Conservation (phyloP, 2,329 filamentous ascomycete species). For the Claviceps quebecensis region DNA sequence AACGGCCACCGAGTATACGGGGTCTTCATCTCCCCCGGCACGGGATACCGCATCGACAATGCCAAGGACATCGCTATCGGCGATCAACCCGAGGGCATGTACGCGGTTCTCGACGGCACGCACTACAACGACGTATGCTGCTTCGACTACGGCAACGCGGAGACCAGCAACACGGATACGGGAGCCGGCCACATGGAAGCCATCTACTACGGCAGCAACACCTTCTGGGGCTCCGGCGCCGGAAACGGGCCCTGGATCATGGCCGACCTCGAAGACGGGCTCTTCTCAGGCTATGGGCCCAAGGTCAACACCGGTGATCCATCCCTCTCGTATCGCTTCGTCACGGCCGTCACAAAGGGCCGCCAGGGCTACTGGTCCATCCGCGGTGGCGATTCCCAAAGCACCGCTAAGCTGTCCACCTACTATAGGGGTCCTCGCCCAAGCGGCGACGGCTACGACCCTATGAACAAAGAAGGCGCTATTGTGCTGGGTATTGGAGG, state of each 20-base stretch:
- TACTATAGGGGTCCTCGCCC: slow-evolving; percentile 46
- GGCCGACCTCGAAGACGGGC: slow-evolving; percentile 53
- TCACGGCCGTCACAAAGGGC: slow-evolving; percentile 44
- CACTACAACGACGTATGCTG: slow-evolving; percentile 45
- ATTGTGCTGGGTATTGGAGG: slow-evolving; percentile 60
- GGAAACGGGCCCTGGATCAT: slow-evolving; percentile 53
- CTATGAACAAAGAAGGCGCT: slow-evolving; percentile 51
- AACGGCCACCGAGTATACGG: slow-evolving; percentile 49
- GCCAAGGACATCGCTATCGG: slow-evolving; percentile 37
- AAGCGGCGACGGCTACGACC: slow-evolving; percentile 28
- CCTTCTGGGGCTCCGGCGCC: slow-evolving; percentile 39
- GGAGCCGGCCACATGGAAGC: slow-evolving; percentile 56
- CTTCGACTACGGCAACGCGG: slow-evolving; percentile 45
- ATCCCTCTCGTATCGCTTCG: slow-evolving; percentile 38
- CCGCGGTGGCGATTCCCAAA: slow-evolving; percentile 39
- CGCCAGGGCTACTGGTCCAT: slow-evolving; percentile 42
- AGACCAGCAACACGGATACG: slow-evolving; percentile 35
- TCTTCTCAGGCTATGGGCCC: slow-evolving; percentile 41
- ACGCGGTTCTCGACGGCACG: slow-evolving; percentile 44
- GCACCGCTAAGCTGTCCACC: slow-evolving; percentile 38
- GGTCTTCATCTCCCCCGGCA: slow-evolving; percentile 46
- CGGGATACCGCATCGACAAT: slow-evolving; percentile 47
- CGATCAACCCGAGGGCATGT: slow-evolving; percentile 44
- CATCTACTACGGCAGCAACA: slow-evolving; percentile 46
- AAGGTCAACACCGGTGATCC: slow-evolving; percentile 37